Evolutionary conservation across 2,329 filamentous ascomycete genomes (phyloP).

Genomic region (Aspergillus intermedius): DNA sequence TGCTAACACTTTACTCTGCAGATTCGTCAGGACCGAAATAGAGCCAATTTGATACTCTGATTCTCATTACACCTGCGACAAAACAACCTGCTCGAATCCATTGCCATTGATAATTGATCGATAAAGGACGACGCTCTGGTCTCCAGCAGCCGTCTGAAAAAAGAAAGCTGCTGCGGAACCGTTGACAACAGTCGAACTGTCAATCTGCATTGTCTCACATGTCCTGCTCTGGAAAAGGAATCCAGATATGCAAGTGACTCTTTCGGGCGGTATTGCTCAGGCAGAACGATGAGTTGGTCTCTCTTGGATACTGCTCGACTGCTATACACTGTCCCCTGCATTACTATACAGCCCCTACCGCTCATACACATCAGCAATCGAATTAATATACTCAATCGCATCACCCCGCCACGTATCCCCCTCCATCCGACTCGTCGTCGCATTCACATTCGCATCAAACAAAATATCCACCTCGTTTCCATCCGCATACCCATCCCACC

Average conservation of each 20-base stretch:
- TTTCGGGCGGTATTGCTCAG: neutral
- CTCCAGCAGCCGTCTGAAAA: neutral
- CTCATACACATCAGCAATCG: constrained; percentile 18
- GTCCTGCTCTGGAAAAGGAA: neutral
- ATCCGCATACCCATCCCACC: constrained; percentile 43
- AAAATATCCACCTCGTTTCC: constrained; percentile 42
- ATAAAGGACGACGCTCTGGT: too few relatives aligned
- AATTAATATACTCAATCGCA: constrained; percentile 27
- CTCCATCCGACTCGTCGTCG: constrained; percentile 39
- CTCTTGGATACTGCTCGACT: neutral
- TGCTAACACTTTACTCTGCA: too few relatives aligned
- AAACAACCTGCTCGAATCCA: too few relatives aligned
- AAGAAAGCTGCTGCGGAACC: too few relatives aligned
- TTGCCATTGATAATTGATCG: too few relatives aligned
- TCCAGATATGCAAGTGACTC: neutral
- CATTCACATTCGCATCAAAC: constrained; percentile 41
- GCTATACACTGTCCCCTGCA: neutral
- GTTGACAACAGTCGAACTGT: neutral
- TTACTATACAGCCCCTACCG: constrained; percentile 6
- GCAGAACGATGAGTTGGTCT: neutral
- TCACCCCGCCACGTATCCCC: constrained; percentile 40
- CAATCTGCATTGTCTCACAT: neutral
- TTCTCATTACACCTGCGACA: too few relatives aligned
- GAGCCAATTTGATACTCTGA: too few relatives aligned
- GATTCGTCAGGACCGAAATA: too few relatives aligned